Evolutionary conservation across 2,329 filamentous ascomycete genomes (phyloP), one percentile per base, ranked within the genome.

Genomic region (Colletotrichum orchidophilum): DNA sequence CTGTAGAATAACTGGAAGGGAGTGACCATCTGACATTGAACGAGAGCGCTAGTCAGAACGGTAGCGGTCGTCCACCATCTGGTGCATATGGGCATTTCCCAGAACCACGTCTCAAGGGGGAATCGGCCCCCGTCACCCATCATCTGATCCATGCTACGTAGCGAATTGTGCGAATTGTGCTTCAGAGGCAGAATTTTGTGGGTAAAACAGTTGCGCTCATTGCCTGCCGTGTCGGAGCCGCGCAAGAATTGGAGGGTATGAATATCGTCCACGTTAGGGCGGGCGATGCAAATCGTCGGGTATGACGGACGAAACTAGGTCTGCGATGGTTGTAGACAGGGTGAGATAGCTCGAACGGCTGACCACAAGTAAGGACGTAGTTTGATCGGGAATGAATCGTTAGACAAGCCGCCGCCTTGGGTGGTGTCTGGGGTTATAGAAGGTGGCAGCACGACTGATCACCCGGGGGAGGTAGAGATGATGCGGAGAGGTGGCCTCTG

Each of bases 1-100:
- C 95, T 98, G 86, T 98, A 98, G 84, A 98, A 99, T 31, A 99
- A 90, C 83, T 98, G 95, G 78, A 97, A 98, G 9, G 95, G 94
- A 15, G 93, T 96, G 74, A 98, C 86, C 80, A 98, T 92, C 77
- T 97, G 91, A 83, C 95, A 98, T 82, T 98, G 96, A 5, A 98
- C 95, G 76, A 98, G 85, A 18, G 95, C 91, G 75, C 95, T 97
- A 12, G 93, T 96, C 69, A 94, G 85, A 52, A 98, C 91, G 0
- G 95, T 97, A 5, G 95, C 95, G 27, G 94, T 95, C 26, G 96
- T 98, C 96, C 96, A 99, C 92, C 94, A 97, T 73, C 96, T 88
- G 46, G 96, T 99, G 82, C 95, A 97, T 29, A 96, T 91, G 3
- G 96, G 96, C 93, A 98, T 98, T 82, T 99, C 96, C 88, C 94